A percentile compares a stretch with the other conserved stretches of the same genome.
Conservation (phyloP, 2,329 filamentous ascomycete genomes). For the Chaetomiaceae sp. region DNA sequence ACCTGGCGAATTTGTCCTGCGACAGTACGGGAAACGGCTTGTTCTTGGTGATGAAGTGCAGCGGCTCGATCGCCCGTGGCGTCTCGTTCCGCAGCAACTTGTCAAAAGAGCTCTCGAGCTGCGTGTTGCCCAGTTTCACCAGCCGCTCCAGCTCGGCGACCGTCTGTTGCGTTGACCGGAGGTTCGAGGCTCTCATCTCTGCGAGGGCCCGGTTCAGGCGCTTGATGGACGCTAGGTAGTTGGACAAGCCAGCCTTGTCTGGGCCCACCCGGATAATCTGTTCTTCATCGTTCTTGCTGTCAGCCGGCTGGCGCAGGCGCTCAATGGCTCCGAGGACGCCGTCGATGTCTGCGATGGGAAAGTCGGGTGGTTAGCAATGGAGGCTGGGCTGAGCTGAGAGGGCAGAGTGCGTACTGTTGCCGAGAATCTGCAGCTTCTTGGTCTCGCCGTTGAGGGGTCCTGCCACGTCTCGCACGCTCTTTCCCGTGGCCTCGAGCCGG, state of each 20-base stretch:
- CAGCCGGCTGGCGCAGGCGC: slow-evolving; percentile 78
- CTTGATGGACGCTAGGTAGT: slow-evolving; percentile 85
- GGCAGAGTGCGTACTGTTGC: slow-evolving; percentile 54
- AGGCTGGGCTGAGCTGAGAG: no score
- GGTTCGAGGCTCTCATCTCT: slow-evolving; percentile 83
- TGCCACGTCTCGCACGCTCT: slow-evolving; percentile 85
- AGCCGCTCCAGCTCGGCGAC: slow-evolving; percentile 73
- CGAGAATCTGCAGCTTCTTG: slow-evolving; percentile 78
- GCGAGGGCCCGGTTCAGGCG: slow-evolving; percentile 77
- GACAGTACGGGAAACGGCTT: slow-evolving; percentile 74
- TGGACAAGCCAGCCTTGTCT: slow-evolving; percentile 70
- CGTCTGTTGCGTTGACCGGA: slow-evolving; percentile 86
- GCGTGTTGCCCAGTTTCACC: slow-evolving; percentile 70
- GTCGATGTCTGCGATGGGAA: slow-evolving; percentile 64
- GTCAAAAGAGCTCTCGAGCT: slow-evolving; percentile 79
- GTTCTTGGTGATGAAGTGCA: slow-evolving; percentile 90
- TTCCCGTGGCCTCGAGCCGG: slow-evolving; percentile 79
- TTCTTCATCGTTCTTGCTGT: slow-evolving; percentile 88
- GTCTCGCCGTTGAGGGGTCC: slow-evolving; percentile 92
- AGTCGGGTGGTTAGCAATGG: no score
- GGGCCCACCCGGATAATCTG: slow-evolving; percentile 85
- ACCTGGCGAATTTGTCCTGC: slow-evolving; percentile 65
- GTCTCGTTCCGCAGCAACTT: slow-evolving; percentile 70
- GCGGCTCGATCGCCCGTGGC: slow-evolving; percentile 72
- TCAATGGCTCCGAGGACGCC: slow-evolving; percentile 81